phyloP scores from a whole-genome alignment of 805 yeast species.

The Cyberlindnera misumaiensis region DNA sequence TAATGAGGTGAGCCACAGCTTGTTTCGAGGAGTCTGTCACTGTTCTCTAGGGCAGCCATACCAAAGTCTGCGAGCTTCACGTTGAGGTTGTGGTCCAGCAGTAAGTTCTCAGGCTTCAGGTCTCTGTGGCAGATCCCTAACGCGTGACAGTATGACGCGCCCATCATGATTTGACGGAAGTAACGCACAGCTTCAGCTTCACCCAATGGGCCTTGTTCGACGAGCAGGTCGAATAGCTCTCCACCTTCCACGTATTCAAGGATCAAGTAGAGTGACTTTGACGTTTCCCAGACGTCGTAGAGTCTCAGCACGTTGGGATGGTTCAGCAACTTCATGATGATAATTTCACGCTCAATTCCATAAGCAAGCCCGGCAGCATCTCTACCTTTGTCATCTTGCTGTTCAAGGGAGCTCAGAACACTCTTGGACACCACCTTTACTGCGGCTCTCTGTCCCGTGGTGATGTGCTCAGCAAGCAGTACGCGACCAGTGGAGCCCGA shows the following conservation, averaged over 20 bases:
- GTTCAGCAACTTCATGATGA: conserved; percentile 90
- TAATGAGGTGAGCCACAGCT: conserved; percentile 87
- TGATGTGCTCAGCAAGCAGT: conserved; percentile 60
- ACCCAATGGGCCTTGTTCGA: conserved; percentile 57
- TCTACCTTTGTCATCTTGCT: conserved; percentile 27
- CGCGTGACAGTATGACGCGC: conserved; percentile 76
- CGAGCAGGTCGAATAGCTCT: conserved; percentile 70
- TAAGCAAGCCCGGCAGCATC: conserved; percentile 72
- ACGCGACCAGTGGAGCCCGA: conserved; percentile 82
- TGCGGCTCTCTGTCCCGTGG: conserved; percentile 72
- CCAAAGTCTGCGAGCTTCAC: conserved; percentile 84
- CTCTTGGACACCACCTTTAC: conserved; percentile 76
- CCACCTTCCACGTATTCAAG: conserved; percentile 87
- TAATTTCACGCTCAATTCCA: conserved; percentile 95
- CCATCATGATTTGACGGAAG: conserved; percentile 70
- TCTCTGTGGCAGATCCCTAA: conserved; percentile 79
- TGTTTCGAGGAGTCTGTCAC: conserved; percentile 65
- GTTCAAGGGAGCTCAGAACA: conserved; percentile 31
- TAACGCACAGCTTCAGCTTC: conserved; percentile 72
- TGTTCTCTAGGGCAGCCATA: conserved; percentile 79
- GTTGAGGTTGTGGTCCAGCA: conserved; percentile 58
- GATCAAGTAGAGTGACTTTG: conserved; percentile 76
- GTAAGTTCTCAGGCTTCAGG: conserved; percentile 72
- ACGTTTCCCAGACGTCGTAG: conserved; percentile 97
- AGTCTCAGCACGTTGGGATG: conserved; percentile 91